A percentile compares a stretch with the other conserved stretches of the same genome.
These are phyloP conservation scores for Stromatinia cepivora DNA, from an alignment of 2,329 filamentous ascomycete genomes.

Conservation along the genomic window DNA sequence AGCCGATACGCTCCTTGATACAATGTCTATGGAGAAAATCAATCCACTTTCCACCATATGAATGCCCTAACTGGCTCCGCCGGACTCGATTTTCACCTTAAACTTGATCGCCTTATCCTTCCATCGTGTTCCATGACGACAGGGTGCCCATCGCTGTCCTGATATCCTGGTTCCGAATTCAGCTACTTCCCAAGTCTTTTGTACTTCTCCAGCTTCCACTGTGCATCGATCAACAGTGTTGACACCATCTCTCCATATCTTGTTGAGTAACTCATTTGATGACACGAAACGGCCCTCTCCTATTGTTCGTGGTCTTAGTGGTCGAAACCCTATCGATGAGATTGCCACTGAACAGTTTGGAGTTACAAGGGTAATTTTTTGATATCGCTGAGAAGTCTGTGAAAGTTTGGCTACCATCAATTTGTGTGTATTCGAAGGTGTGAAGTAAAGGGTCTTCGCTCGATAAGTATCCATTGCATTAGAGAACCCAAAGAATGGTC, in stretches of 20 bases:
- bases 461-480: conserved; percentile 36
- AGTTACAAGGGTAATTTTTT: conserved; percentile 30
- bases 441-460: conserved; percentile 25
- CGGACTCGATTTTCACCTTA: conserved; percentile 6
- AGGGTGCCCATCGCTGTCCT: conserved; percentile 14
- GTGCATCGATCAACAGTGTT: conserved; percentile 12
- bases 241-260: conserved; percentile 32
- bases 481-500: conserved; percentile 34
- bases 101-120: conserved; percentile 16
- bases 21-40: conserved; percentile 6
- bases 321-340: conserved; percentile 28
- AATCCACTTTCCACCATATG: conserved; percentile 17
- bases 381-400: conserved; percentile 33
- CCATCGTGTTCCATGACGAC: conserved; percentile 8
- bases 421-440: conserved; percentile 23
- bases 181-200: conserved; percentile 6
- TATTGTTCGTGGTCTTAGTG: conserved; percentile 25
- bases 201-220: conserved; percentile 16
- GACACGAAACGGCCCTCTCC: conserved; percentile 29
- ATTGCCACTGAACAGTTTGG: conserved; percentile 30
- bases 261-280: conserved; percentile 31
- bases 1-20: background rate
- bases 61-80: conserved; percentile 11
- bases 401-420: conserved; percentile 26
- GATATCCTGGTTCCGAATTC: conserved; percentile 15